Evolutionary conservation across 148 eudicot genomes (phyloP).

Genomic region (Limonium bicolor): DNA sequence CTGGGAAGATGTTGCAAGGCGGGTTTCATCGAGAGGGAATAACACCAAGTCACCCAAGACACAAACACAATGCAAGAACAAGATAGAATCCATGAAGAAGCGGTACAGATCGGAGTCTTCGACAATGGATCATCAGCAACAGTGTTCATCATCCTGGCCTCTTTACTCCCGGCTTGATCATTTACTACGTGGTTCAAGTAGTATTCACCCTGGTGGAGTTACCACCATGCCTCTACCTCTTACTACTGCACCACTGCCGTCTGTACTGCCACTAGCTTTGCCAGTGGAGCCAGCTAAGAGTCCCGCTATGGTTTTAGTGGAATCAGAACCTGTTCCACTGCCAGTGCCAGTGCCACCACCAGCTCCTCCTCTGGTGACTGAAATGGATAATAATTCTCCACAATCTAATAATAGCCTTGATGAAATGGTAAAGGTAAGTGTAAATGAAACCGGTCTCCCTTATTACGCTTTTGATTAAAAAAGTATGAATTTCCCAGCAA

Average conservation of each 20-base stretch:
- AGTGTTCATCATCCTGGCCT: slow-evolving; percentile 58
- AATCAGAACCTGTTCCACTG: background rate
- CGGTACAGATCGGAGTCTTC: slow-evolving; percentile 83
- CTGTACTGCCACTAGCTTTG: background rate
- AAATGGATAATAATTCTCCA: slow-evolving; percentile 31
- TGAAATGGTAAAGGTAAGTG: slow-evolving; percentile 35
- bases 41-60: slow-evolving; percentile 57
- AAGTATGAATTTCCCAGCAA: background rate
- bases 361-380: slow-evolving; percentile 6
- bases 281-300: background rate
- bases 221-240: slow-evolving; percentile 5
- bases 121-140: slow-evolving; percentile 21
- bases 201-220: background rate
- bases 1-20: slow-evolving; percentile 83
- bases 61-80: slow-evolving; percentile 86
- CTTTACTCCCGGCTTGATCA: slow-evolving; percentile 53
- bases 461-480: background rate
- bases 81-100: slow-evolving; percentile 95
- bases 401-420: slow-evolving; percentile 41
- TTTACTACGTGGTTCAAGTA: slow-evolving; percentile 36
- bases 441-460: background rate
- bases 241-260: too few species aligned
- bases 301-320: background rate
- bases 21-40: slow-evolving; percentile 42
- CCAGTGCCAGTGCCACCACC: background rate